Evolutionary conservation across 345 rosid species (phyloP).

Genomic region (Balakata baccata): DNA sequence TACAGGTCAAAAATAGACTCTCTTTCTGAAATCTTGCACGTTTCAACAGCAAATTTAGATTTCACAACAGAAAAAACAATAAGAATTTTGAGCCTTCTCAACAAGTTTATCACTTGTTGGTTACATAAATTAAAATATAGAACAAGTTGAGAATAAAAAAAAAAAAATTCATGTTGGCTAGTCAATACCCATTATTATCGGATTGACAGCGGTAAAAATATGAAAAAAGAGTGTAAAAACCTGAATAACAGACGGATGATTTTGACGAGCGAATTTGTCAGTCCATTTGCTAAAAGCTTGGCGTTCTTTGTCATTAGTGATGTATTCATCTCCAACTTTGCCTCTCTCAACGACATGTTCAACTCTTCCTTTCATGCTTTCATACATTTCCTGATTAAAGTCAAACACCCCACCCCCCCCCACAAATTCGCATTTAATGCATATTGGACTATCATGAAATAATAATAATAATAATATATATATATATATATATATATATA

Average conservation of each 20-base stretch:
- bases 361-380: constrained; percentile 48
- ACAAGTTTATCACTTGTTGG: too few species aligned
- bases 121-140: too few species aligned
- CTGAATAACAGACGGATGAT: constrained; percentile 69
- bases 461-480: too few species aligned
- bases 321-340: constrained; percentile 30
- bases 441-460: too few species aligned
- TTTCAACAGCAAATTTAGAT: neutral
- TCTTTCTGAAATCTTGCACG: neutral
- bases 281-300: constrained; percentile 45
- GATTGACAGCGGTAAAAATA: neutral
- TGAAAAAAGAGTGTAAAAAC: constrained; percentile 22
- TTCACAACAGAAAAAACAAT: too few species aligned
- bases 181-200: too few species aligned
- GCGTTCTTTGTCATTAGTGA: constrained; percentile 18
- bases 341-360: constrained; percentile 46
- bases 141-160: too few species aligned
- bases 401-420: neutral
- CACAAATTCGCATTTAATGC: too few species aligned
- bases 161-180: too few species aligned
- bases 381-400: constrained; percentile 45
- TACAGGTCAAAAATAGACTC: neutral
- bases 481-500: too few species aligned
- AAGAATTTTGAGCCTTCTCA: too few species aligned
- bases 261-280: constrained; percentile 38